A percentile compares a stretch with the other conserved stretches of the same genome.
phyloP scores from a whole-genome alignment of 148 eudicot genomes.

The Rhododendron ovatum region DNA sequence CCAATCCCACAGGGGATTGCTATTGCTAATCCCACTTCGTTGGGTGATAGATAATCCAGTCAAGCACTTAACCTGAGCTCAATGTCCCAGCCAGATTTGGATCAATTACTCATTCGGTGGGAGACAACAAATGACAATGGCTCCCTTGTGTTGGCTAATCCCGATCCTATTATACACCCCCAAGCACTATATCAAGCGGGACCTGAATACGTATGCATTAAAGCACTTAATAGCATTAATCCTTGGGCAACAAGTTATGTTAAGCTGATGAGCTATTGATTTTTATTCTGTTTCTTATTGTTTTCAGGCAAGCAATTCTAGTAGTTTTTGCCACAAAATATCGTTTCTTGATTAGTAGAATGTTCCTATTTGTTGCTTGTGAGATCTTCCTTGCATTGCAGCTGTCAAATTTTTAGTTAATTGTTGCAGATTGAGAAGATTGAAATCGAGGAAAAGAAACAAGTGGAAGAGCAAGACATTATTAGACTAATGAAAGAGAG shows the following conservation, averaged over 20 bases:
- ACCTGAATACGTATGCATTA: not conserved
- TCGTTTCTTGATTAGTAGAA: not conserved
- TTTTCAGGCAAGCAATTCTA: not conserved
- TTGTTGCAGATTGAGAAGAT: conserved; percentile 63
- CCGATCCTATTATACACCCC: not conserved
- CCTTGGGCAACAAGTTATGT: not conserved
- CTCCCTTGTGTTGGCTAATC: not conserved
- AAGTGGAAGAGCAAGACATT: conserved; percentile 51
- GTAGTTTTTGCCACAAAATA: not conserved
- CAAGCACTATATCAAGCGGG: not conserved
- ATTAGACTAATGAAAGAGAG: conserved; percentile 52
- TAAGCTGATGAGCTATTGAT: not conserved
- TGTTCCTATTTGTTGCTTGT: not conserved
- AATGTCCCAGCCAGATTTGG: not conserved
- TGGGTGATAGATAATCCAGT: not conserved
- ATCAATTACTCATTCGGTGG: not conserved
- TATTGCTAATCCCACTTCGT: not conserved
- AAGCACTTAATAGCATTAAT: not conserved
- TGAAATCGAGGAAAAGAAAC: conserved; percentile 60
- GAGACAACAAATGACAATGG: not conserved
- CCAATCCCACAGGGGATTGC: not conserved
- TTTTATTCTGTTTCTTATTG: not conserved
- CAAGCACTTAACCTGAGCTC: not conserved
- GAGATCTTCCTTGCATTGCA: conserved; percentile 5
- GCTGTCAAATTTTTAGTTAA: not conserved